Percentiles rank a stretch among this genome's conserved stretches.
phyloP scores from a whole-genome alignment of 2,329 filamentous ascomycete species.

The Sclerotiophoma versabilis region DNA sequence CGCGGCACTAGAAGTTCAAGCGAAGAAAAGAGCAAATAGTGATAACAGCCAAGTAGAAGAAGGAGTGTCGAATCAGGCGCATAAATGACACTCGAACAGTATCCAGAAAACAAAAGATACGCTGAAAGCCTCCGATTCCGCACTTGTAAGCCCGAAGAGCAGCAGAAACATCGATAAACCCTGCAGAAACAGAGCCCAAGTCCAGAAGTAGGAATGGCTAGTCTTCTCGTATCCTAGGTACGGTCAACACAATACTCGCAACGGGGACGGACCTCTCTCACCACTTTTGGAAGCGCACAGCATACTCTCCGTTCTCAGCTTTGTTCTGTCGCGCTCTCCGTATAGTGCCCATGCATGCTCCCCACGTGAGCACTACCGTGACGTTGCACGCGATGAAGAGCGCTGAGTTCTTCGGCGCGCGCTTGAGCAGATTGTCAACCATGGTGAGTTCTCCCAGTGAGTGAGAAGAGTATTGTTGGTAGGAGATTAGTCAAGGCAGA shows the following conservation, averaged over 20 bases:
- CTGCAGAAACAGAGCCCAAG: too few relatives aligned
- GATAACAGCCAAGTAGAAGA: too few relatives aligned
- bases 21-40: too few relatives aligned
- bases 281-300: slow-evolving; percentile 3
- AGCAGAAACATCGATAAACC: too few relatives aligned
- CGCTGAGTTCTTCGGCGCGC: slow-evolving; percentile 11
- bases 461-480: neutral
- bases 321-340: slow-evolving; percentile 1
- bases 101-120: too few relatives aligned
- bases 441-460: neutral
- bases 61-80: too few relatives aligned
- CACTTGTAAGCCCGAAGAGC: too few relatives aligned
- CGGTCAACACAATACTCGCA: neutral
- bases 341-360: slow-evolving; percentile 9
- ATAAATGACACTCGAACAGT: too few relatives aligned
- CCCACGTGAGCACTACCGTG: slow-evolving; percentile 11
- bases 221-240: slow-evolving; percentile 2
- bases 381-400: slow-evolving; percentile 14
- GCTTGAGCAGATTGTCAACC: slow-evolving; percentile 13
- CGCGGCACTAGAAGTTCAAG: too few relatives aligned
- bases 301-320: neutral
- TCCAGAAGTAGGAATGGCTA: too few relatives aligned
- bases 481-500: neutral
- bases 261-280: neutral
- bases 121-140: too few relatives aligned